Percentiles rank a stretch among this genome's conserved stretches.
These are phyloP conservation scores for Xylariales sp. DNA, from an alignment of 2,329 filamentous ascomycete genomes.

Conservation along the genomic window DNA sequence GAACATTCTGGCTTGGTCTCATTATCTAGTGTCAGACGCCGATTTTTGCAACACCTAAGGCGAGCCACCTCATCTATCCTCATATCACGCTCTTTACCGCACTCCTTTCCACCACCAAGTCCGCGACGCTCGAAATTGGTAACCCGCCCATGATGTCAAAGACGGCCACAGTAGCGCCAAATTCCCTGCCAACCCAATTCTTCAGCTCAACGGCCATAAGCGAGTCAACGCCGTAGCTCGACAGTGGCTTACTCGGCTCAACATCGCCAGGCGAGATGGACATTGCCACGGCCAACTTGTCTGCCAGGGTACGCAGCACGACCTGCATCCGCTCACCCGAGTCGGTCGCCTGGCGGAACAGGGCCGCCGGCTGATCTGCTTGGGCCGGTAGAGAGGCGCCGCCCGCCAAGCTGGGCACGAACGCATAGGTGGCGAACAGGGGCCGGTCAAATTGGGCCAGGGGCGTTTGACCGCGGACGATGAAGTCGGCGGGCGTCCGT, in stretches of 20 bases:
- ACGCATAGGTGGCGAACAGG: neutral
- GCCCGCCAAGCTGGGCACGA: neutral
- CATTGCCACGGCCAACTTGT: slow-evolving; percentile 14
- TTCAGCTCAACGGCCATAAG: slow-evolving; percentile 23
- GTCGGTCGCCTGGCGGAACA: neutral
- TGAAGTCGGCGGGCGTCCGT: neutral
- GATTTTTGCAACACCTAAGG: no score
- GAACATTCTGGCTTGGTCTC: no score
- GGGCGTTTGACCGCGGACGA: neutral
- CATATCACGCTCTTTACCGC: no score
- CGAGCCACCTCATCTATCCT: no score
- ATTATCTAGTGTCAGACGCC: no score
- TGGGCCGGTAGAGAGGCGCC: no score
- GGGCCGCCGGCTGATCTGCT: neutral
- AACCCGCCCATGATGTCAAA: slow-evolving; percentile 1
- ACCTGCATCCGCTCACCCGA: neutral
- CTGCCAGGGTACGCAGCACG: slow-evolving; percentile 9
- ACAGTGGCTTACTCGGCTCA: slow-evolving; percentile 15
- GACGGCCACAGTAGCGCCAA: neutral
- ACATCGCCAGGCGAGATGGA: slow-evolving; percentile 14
- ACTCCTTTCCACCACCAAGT: neutral
- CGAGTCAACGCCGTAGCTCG: slow-evolving; percentile 22
- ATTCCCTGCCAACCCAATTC: slow-evolving; percentile 17
- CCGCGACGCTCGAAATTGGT: neutral
- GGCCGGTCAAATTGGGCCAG: neutral